Base-by-base conservation (phyloP, 768 basidiomycete genomes). In the Macrocybe gigantea region DNA sequence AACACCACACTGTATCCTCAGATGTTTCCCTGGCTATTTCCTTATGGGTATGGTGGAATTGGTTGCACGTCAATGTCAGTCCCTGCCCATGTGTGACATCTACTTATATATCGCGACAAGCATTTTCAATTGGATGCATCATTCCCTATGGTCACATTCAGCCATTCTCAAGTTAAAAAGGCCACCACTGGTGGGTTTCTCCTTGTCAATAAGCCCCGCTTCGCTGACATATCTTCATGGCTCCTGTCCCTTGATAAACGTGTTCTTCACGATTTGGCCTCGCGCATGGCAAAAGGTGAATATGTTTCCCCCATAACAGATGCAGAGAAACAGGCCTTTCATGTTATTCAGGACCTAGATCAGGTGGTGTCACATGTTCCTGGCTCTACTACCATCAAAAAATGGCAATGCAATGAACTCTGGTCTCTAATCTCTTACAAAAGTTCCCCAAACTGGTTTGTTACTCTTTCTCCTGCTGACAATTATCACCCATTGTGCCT, bases 21-120 rank as follows among this genome's bases (percentile, higher is more conserved):
- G 13, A 65, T 67, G 60, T 65, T 66, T 53, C 69, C 68, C 0
- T 72, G 69, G 68, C 48, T 73, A 1, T 74, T 67, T 60, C 71
- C 66, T 4, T 73, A 71, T 59, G 70, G 72, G 0, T 29, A 55
- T 12, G 66, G 66, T 12, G 56, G 62, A 4, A 54, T 65, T 14
- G 64, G 63, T 9, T 31, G 46, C 7, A n/a, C 47, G 34, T 8
- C 32, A 44, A 8, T 55, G 38, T 54, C 59, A 15, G 51, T 54
- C 29, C 39, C 32, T 9, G 49, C n/a, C 7, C 65, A 69, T 47
- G 65, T 64, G 44, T 34, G 48, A 39, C 41, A 54, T n/a, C 41
- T 63, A 2, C 37, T 72, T 6, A 62, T 66, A 63, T 69, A 55
- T 22, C 44, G 46, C 14, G 50, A 55, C 33, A 55, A 55, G 30